Conservation (phyloP, 2,329 filamentous ascomycete species). For the Boeremia exigua region DNA sequence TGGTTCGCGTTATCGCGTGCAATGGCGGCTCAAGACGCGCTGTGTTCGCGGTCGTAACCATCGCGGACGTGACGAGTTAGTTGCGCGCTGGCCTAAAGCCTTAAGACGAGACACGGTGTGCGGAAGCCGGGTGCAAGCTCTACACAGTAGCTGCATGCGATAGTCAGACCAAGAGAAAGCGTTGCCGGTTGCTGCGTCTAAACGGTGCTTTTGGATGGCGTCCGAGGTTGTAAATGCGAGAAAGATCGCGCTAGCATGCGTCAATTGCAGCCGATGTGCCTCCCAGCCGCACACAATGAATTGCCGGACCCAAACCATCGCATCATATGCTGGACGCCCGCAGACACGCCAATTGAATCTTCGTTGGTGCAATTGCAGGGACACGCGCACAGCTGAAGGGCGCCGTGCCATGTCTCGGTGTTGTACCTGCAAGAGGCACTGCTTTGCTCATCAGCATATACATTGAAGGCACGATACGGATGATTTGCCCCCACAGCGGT, state of each 20-base stretch:
- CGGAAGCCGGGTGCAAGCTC: conserved; percentile 35
- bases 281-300: conserved; percentile 34
- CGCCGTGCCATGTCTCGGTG: conserved; percentile 11
- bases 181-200: conserved; percentile 31
- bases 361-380: conserved; percentile 19
- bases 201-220: conserved; percentile 30
- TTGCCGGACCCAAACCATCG: conserved; percentile 31
- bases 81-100: conserved; percentile 13
- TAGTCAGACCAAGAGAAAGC: conserved; percentile 28
- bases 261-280: conserved; percentile 29
- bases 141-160: conserved; percentile 35
- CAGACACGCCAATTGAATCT: conserved; percentile 30
- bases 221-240: conserved; percentile 19
- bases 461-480: conserved; percentile 16
- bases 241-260: conserved; percentile 33
- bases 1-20: conserved; percentile 39
- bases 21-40: conserved; percentile 39
- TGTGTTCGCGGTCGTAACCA: conserved; percentile 42
- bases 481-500: conserved; percentile 21
- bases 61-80: conserved; percentile 28
- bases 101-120: conserved; percentile 25
- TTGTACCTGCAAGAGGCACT: conserved; percentile 18
- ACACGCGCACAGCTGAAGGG: conserved; percentile 20
- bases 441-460: conserved; percentile 27
- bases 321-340: conserved; percentile 20